Evolutionary conservation across 768 basidiomycete species (phyloP), one percentile per base, ranked within the genome.

Genomic region (Kwoniella pini): DNA sequence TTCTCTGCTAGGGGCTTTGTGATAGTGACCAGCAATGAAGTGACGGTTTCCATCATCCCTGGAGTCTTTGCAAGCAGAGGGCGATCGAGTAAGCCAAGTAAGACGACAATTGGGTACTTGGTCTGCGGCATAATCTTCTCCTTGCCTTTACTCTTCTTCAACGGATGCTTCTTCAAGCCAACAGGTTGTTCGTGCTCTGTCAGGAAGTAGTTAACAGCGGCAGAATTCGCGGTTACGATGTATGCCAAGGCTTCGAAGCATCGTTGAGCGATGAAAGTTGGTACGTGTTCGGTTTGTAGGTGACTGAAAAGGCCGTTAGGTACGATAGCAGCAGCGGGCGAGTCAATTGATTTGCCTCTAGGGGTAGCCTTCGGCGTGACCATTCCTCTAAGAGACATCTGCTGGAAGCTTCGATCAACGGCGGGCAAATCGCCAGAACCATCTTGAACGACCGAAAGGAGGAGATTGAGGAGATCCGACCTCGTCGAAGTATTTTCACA

Each of bases 401-500:
- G 93, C 2, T 91, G 84, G 78, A 96, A 94, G 74, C 90, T 92
- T 74, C 88, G 90, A 80, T 98, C 96, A 21, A 97, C 90, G 1
- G 89, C 86, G 1, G 87, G 86, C 26, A 95, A 83, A 77, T 98
- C 96, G 17, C 90, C 91, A 2, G 93, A 88, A 13, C 95, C 95
- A 68, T 95, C 96, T 78, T 98, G 93, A 5, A 98, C 81, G 63
- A 98, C 91, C 62, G 85, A 88, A n/a, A 99, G 83, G 21, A 99
- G 84, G 13, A 97, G 84, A 72, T 94, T 96, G 82, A 99, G 90
- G 22, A 98, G 82, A 68, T 99, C 96, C 4, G 85, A 86, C 19
- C 96, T 85, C 0, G 95, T 93, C 72, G 88, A 90, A 2, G 86
- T 81, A 75, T 99, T 99, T 80, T 98, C 94, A 80, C 93, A 99